Conservation (phyloP, 2,329 filamentous ascomycete species). For the Botrytis hyacinthi region DNA sequence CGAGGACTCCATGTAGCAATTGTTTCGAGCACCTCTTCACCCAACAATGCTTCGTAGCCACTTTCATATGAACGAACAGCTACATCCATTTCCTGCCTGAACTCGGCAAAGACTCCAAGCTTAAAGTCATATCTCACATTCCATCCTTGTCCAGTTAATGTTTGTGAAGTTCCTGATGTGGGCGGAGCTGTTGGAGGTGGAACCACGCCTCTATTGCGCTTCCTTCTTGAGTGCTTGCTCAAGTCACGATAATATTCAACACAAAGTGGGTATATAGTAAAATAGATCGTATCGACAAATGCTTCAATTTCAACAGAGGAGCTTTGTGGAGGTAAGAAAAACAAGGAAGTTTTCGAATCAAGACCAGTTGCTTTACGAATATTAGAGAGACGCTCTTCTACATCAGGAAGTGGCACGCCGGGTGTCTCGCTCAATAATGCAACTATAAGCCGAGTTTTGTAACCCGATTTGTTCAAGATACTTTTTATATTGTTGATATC, state of each 20-base stretch:
- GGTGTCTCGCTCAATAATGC: slow-evolving; percentile 74
- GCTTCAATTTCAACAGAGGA: slow-evolving; percentile 69
- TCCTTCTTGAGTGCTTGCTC: slow-evolving; percentile 86
- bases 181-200: slow-evolving; percentile 81
- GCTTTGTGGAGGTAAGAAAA: slow-evolving; percentile 75
- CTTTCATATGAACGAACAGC: slow-evolving; percentile 83
- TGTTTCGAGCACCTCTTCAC: slow-evolving; percentile 79
- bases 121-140: slow-evolving; percentile 95
- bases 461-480: slow-evolving; percentile 65
- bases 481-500: slow-evolving; percentile 79
- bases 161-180: slow-evolving; percentile 79
- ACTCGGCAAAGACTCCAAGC: slow-evolving; percentile 84
- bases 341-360: slow-evolving; percentile 76
- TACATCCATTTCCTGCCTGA: slow-evolving; percentile 86
- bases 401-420: slow-evolving; percentile 52
- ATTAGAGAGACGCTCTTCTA: slow-evolving; percentile 73
- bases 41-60: slow-evolving; percentile 80
- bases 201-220: slow-evolving; percentile 74
- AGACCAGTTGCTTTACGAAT: slow-evolving; percentile 78
- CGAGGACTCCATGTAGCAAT: slow-evolving; percentile 87
- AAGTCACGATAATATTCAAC: slow-evolving; percentile 93
- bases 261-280: slow-evolving; percentile 68
- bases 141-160: slow-evolving; percentile 83
- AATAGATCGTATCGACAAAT: slow-evolving; percentile 71
- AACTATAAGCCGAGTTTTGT: slow-evolving; percentile 74